Evolutionary conservation across 805 yeast species (phyloP).

Genomic region (Lipomyces starkeyi): DNA sequence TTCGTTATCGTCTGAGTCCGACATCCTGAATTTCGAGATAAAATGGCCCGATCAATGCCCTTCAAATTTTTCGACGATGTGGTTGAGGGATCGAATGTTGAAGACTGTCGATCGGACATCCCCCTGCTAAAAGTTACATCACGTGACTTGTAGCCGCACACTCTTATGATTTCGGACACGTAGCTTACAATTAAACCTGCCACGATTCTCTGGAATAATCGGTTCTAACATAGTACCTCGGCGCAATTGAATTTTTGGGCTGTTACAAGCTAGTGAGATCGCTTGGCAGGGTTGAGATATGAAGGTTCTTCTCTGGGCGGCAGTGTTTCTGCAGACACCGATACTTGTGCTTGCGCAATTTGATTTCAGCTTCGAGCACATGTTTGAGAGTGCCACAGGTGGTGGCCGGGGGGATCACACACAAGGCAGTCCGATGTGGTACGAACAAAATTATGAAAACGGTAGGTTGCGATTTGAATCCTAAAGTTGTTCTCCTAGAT

Average conservation of each 20-base stretch:
- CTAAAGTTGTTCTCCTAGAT: not conserved
- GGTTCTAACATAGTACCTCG: not conserved
- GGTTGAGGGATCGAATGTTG: not conserved
- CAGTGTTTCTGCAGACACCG: slow-evolving; percentile 23
- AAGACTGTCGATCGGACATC: not conserved
- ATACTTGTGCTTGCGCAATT: slow-evolving; percentile 32
- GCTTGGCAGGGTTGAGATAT: slow-evolving; percentile 1
- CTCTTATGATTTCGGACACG: not conserved
- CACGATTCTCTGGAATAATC: not conserved
- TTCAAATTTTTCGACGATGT: not conserved
- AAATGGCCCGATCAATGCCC: not conserved
- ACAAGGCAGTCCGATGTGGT: slow-evolving; percentile 36
- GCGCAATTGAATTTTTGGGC: not conserved
- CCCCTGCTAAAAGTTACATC: not conserved
- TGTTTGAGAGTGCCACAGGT: slow-evolving; percentile 31
- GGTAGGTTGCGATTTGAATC: slow-evolving; percentile 20
- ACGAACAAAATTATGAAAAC: slow-evolving; percentile 29
- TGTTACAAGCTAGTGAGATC: not conserved
- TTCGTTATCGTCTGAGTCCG: slow-evolving; percentile 3
- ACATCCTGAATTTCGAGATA: not conserved
- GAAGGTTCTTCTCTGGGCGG: slow-evolving; percentile 7
- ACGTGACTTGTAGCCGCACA: not conserved
- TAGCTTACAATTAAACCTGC: not conserved
- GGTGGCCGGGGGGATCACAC: slow-evolving; percentile 12
- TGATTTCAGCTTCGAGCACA: slow-evolving; percentile 35